Evolutionary conservation across 2,329 filamentous ascomycete genomes (phyloP).

Genomic region (Neobulgaria alba): DNA sequence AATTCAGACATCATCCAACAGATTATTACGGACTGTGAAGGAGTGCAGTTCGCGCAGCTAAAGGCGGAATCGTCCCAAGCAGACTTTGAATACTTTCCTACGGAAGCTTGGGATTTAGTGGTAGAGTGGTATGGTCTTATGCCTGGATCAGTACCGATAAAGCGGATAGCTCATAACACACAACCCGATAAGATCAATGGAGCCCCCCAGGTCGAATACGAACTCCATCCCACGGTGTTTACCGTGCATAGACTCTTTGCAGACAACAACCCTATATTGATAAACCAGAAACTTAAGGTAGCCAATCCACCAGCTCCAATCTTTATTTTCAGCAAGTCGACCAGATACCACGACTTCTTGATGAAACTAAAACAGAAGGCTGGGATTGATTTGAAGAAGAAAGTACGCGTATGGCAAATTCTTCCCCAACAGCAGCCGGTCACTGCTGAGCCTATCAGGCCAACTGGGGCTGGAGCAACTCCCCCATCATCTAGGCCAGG

Average conservation of each 20-base stretch:
- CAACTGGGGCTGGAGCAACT: slow-evolving; percentile 36
- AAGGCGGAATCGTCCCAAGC: slow-evolving; percentile 60
- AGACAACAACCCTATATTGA: slow-evolving; percentile 44
- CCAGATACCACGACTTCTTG: slow-evolving; percentile 66
- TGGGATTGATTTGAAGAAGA: slow-evolving; percentile 59
- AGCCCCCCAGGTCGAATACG: slow-evolving; percentile 64
- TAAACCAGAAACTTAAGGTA: slow-evolving; percentile 52
- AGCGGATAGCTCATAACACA: slow-evolving; percentile 71
- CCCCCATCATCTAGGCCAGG: slow-evolving; percentile 27
- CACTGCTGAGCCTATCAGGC: slow-evolving; percentile 26
- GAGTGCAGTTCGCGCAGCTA: slow-evolving; percentile 60
- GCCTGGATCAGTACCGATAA: slow-evolving; percentile 60
- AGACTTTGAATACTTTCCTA: slow-evolving; percentile 69
- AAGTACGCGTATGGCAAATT: slow-evolving; percentile 53
- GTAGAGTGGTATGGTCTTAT: slow-evolving; percentile 74
- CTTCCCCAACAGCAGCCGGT: slow-evolving; percentile 21
- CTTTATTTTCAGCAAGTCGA: slow-evolving; percentile 63
- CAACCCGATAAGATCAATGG: slow-evolving; percentile 42
- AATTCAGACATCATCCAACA: slow-evolving; percentile 73
- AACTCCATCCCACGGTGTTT: slow-evolving; percentile 78
- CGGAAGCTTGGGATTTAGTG: slow-evolving; percentile 74
- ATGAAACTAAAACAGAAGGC: slow-evolving; percentile 61
- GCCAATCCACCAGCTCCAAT: slow-evolving; percentile 50
- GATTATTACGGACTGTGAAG: slow-evolving; percentile 41
- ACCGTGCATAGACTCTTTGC: slow-evolving; percentile 73